Base-by-base conservation (phyloP, 805 yeast genomes). In the Schwanniomyces polymorphus region DNA sequence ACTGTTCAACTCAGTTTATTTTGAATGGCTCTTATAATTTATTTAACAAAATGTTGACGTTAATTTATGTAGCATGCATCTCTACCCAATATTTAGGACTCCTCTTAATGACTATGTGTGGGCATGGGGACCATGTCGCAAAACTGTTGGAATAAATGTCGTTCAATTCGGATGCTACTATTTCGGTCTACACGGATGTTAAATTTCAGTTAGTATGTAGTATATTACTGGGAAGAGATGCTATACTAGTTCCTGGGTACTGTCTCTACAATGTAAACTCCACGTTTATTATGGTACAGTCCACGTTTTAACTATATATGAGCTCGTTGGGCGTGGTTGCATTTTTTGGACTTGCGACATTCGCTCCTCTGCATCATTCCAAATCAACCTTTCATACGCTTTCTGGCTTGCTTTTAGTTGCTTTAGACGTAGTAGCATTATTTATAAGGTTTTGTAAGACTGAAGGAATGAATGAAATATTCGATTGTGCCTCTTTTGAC, bases 401-500 rank as follows among this genome's bases (percentile, higher is more conserved):
- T 17, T 29, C 10, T 16, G 27, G 6, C 44, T 27, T 11, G 8
- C 27, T 26, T 35, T 43, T 28, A 10, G 18, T 21, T 38, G 38
- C 16, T 27, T 14, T 25, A 17, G 41, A 18, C 4, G 41, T 16
- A 12, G 41, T 26, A 6, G 41, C n/a, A 26, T 38, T 38, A 38
- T 38, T 38, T 18, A 38, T 38, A 48, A 72, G 70, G 41, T 59
- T 64, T 51, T 71, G 78, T 51, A 72, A 65, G 38, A 70, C 61
- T 14, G 64, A 58, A 7, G 73, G 59, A 27, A 70, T 63, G 45
- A 68, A 69, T 28, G 69, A 60, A 23, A 67, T 60, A 46, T 65
- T 66, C n/a, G 57, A 47, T n/a, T 46, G 46, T 8, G 47, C 34
- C 26, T 39, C 34, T 7, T n/a, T 37, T 5, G 47, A 37, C 12